Evolutionary conservation across 139 green algal genomes (phyloP), one percentile per base, ranked within the genome.

Genomic region (Desmodesmus armatus): DNA sequence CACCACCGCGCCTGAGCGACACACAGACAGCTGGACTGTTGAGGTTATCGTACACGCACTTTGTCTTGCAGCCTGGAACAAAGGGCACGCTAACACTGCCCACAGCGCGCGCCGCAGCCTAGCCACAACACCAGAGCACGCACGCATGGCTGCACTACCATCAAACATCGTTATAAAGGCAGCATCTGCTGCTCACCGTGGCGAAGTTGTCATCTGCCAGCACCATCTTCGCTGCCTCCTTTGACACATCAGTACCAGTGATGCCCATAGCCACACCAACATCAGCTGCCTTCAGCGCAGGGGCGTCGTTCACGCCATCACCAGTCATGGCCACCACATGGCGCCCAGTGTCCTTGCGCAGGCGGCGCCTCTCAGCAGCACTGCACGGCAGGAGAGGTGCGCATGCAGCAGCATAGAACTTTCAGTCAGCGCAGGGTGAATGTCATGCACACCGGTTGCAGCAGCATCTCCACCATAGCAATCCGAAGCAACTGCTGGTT

Each of bases 231-330:
- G 91, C 90, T 9, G 96, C 96, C 90, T 98, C 95, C 90, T 98
- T 98, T 31, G 94, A 94, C 19, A 99, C 97, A 44, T 94, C 91
- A n/a, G 88, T 90, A n/a, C 87, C 76, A 17, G 94, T 89, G 84
- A 99, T 98, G 77, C 97, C 97, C 97, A 99, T 99, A 39, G 97
- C 96, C 17, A 99, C 86, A 29, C 96, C 96, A 77, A 99, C 97
- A 83, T 99, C 96, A 1, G 96, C 96, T 55, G 98, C 91, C 88
- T 94, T 95, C 29, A 96, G 88, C 29, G 93, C 93, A 6, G 93
- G 93, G 2, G 93, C 91, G 65, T 96, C 93, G 80, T 96, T 96
- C 31, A 95, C 89, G 72, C 87, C 87, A 39, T 93, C 89, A 31
- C 89, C 89, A 17, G 86, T 89, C 79, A 91, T 85, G 1, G 87